Conservation (phyloP, 2,329 filamentous ascomycete species). For the Calcarisporium arbuscula region DNA sequence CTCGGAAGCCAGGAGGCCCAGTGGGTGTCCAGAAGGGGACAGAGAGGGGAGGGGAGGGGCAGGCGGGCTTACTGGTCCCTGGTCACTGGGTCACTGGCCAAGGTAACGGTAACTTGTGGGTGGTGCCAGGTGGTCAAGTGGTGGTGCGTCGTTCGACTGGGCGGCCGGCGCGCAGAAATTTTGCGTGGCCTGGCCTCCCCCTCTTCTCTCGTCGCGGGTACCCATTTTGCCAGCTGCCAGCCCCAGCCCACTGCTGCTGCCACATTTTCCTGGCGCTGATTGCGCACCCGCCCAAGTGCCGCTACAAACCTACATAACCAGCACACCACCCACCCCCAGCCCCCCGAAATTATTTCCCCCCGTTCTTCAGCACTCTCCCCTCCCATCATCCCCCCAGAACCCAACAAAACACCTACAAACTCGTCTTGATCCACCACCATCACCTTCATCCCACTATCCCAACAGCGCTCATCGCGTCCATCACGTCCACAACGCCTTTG, state of each 20-base stretch:
- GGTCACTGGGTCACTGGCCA: no score
- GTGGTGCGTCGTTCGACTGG: no score
- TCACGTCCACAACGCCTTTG: background rate
- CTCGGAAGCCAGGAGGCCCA: no score
- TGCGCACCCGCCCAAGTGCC: slow-evolving; percentile 18
- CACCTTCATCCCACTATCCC: slow-evolving; percentile 9
- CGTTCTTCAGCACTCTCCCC: slow-evolving; percentile 22
- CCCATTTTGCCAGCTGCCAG: no score
- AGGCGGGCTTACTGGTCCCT: no score
- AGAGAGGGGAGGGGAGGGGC: no score
- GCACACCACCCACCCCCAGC: slow-evolving; percentile 23
- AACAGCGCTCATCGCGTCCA: slow-evolving; percentile 4
- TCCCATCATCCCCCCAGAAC: slow-evolving; percentile 18
- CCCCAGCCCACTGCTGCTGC: slow-evolving; percentile 17
- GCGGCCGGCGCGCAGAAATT: no score
- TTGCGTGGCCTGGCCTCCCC: no score
- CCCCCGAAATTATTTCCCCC: slow-evolving; percentile 22
- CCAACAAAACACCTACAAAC: slow-evolving; percentile 11
- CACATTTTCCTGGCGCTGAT: slow-evolving; percentile 25
- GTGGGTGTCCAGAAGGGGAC: no score
- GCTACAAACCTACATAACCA: slow-evolving; percentile 27
- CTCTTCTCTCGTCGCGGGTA: no score
- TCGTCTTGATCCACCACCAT: slow-evolving; percentile 12
- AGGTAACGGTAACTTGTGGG: no score
- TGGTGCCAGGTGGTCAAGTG: no score